phyloP scores from a whole-genome alignment of 129 eudicot species.

The Pittosporum tobira region DNA sequence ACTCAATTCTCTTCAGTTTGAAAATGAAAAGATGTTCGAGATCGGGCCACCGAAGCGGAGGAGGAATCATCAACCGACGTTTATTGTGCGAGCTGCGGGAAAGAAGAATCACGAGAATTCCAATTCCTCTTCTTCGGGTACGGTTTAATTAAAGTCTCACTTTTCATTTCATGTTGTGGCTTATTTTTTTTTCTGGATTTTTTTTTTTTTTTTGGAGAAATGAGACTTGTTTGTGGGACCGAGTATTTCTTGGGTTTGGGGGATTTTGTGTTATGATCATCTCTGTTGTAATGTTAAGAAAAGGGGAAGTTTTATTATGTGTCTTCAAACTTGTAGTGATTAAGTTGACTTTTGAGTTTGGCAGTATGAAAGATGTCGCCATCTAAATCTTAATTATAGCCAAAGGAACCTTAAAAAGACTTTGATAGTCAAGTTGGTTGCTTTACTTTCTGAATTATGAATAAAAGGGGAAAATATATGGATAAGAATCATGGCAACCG shows the following conservation, averaged over 20 bases:
- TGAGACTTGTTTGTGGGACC: not conserved
- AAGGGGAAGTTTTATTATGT: no score
- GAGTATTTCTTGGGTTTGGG: conserved; percentile 1
- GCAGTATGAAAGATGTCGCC: not conserved
- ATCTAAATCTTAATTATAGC: no score
- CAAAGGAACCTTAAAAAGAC: no score
- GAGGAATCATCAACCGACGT: conserved; percentile 19
- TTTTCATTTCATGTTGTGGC: no score
- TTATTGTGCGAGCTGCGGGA: conserved; percentile 36
- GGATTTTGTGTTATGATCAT: conserved; percentile 1
- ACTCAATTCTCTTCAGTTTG: conserved; percentile 12
- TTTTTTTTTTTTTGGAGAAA: not conserved
- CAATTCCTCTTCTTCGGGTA: conserved; percentile 38
- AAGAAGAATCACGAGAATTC: conserved; percentile 38
- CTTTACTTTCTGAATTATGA: no score
- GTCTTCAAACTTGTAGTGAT: no score
- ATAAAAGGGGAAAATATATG: no score
- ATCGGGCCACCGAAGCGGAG: conserved; percentile 15
- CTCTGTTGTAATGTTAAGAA: not conserved
- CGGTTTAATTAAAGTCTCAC: no score
- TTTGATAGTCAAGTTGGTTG: no score
- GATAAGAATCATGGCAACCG: no score
- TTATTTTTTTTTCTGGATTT: not conserved
- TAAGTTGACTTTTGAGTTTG: no score
- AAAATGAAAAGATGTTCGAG: conserved; percentile 18